A percentile compares a stretch with the other conserved stretches of the same genome.
Conservation (phyloP, 1,284 basidiomycete genomes). For the Rhizoctonia solani region DNA sequence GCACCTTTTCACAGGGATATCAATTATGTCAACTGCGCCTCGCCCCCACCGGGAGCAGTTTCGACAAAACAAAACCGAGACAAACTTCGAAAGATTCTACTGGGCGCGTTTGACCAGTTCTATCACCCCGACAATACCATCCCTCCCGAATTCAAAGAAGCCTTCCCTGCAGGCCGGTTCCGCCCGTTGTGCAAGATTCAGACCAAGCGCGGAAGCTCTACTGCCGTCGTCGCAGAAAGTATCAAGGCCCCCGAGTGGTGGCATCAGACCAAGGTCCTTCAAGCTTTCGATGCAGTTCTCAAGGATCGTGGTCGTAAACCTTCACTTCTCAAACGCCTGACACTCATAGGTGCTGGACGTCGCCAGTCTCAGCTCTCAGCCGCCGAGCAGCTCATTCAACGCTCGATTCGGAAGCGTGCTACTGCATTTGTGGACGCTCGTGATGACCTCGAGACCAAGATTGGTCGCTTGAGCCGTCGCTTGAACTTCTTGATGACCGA, state of each 20-base stretch:
- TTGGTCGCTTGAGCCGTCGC: slow-evolving; percentile 76
- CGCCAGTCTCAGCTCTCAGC: slow-evolving; percentile 72
- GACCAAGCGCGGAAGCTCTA: slow-evolving; percentile 73
- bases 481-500: slow-evolving; percentile 92
- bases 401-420: slow-evolving; percentile 85
- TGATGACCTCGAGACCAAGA: slow-evolving; percentile 89
- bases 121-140: slow-evolving; percentile 83
- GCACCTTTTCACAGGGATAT: slow-evolving; percentile 64
- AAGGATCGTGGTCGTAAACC: slow-evolving; percentile 74
- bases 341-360: slow-evolving; percentile 70
- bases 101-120: slow-evolving; percentile 78
- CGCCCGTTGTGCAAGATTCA: slow-evolving; percentile 81
- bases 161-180: slow-evolving; percentile 90
- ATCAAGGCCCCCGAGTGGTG: slow-evolving; percentile 91
- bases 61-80: slow-evolving; percentile 83
- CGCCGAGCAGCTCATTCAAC: slow-evolving; percentile 82
- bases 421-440: slow-evolving; percentile 91
- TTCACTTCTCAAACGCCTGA: slow-evolving; percentile 83
- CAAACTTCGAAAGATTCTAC: slow-evolving; percentile 75
- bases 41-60: slow-evolving; percentile 78
- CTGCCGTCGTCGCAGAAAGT: slow-evolving; percentile 66
- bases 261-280: slow-evolving; percentile 85
- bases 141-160: slow-evolving; percentile 91
- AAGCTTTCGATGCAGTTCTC: slow-evolving; percentile 86
- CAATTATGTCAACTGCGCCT: slow-evolving; percentile 82